phyloP scores from a whole-genome alignment of 176 grass and related monocot species.

The Puccinellia tenuiflora region DNA sequence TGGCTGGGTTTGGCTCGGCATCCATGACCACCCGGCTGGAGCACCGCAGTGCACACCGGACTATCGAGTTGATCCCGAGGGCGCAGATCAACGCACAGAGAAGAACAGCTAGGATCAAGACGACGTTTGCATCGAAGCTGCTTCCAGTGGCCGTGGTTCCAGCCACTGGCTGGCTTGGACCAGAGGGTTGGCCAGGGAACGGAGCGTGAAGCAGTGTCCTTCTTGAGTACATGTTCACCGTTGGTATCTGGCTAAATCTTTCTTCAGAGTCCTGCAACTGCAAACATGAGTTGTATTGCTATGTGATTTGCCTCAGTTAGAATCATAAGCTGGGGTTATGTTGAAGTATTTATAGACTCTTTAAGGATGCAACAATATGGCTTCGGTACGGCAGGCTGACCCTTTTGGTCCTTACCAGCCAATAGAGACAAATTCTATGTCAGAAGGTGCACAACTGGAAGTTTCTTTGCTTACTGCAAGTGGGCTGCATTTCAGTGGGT shows the following conservation, averaged over 20 bases:
- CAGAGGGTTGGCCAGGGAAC: slow-evolving; percentile 41
- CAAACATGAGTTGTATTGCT: slow-evolving; percentile 11
- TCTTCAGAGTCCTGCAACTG: slow-evolving; percentile 15
- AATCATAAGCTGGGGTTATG: slow-evolving; percentile 8
- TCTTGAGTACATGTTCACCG: slow-evolving; percentile 42
- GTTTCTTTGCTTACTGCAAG: slow-evolving; percentile 31
- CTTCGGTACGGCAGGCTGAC: slow-evolving; percentile 3
- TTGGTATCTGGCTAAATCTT: neutral
- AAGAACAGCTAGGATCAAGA: slow-evolving; percentile 81
- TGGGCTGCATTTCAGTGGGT: slow-evolving; percentile 33
- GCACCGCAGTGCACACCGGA: slow-evolving; percentile 59
- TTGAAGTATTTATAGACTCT: slow-evolving; percentile 47
- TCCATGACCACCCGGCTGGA: slow-evolving; percentile 36
- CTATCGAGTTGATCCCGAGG: slow-evolving; percentile 72
- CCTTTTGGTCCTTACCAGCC: slow-evolving; percentile 1
- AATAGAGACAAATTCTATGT: slow-evolving; percentile 33
- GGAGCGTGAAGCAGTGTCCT: slow-evolving; percentile 60
- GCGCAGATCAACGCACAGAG: slow-evolving; percentile 74
- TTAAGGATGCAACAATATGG: slow-evolving; percentile 11
- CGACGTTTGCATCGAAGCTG: slow-evolving; percentile 65
- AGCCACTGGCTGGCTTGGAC: slow-evolving; percentile 25
- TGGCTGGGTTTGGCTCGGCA: slow-evolving; percentile 13
- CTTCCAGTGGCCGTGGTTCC: neutral
- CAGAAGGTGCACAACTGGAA: slow-evolving; percentile 28
- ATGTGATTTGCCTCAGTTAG: slow-evolving; percentile 23